Percentiles rank a stretch among this genome's conserved stretches.
Conservation (phyloP, 768 basidiomycete genomes). For the Lactifluus volemus region DNA sequence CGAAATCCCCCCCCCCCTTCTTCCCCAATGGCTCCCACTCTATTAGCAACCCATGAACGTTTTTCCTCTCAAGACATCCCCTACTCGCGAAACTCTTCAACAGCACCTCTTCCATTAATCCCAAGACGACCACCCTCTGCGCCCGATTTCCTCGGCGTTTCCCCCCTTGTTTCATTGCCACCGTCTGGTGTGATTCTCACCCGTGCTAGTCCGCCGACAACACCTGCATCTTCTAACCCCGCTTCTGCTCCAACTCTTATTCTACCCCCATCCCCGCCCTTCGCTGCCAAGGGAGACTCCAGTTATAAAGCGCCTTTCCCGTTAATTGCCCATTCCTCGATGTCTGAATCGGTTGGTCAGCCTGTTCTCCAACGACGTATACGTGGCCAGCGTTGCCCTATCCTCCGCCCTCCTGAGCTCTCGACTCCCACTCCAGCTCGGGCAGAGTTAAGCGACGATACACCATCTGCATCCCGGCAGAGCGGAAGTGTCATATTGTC, state of each 20-base stretch:
- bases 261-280: conserved; percentile 22
- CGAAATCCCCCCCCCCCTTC: not conserved
- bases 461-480: conserved; percentile 2
- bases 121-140: conserved; percentile 40
- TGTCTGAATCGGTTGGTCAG: conserved; percentile 21
- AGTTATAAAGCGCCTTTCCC: conserved; percentile 10
- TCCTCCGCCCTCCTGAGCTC: conserved; percentile 30
- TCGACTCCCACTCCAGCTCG: conserved; percentile 38
- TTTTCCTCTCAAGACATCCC: conserved; percentile 18
- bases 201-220: conserved; percentile 10
- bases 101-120: conserved; percentile 52
- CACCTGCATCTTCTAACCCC: not conserved
- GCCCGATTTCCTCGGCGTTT: conserved; percentile 20
- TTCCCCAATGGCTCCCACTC: conserved; percentile 15
- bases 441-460: conserved; percentile 8
- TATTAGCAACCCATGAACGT: conserved; percentile 13
- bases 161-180: conserved; percentile 4
- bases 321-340: conserved; percentile 15
- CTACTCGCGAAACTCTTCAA: conserved; percentile 42
- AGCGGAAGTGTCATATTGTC: not conserved
- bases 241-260: conserved; percentile 18
- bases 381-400: conserved; percentile 22
- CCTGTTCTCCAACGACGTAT: conserved; percentile 24
- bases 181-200: conserved; percentile 11
- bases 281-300: conserved; percentile 4